Base-by-base conservation (phyloP, 805 yeast species). In the Kockiozyma suomiensis region DNA sequence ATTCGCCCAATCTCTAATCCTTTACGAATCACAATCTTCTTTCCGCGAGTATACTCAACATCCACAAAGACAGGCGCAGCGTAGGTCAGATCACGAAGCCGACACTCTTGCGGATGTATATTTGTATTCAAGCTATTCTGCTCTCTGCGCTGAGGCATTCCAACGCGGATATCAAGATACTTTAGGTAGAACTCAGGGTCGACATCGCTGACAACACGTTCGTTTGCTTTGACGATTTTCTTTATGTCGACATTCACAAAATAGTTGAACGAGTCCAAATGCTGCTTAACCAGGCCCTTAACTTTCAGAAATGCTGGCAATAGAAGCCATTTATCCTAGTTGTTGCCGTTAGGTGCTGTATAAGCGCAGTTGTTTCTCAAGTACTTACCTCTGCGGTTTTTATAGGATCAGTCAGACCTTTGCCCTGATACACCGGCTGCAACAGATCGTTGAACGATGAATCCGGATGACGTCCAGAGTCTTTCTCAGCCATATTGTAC, bases 41-140 rank as follows among this genome's bases (percentile, higher is more conserved):
- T 81, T 37, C 98, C 99, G 72, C 97, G 82, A 0, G 98, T 94
- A 72, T 94, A 94, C 72, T 94, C 99, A 25, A 94, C 97, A 76
- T 94, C 99, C 28, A 94, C 97, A 70, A 93, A 93, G 54, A 94
- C 81, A 35, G 98, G 97, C 25, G 97, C 90, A 3, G 97, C 90
- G 73, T 94, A 94, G 0, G 99, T 96, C 76, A 94, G 81, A 74
- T 94, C 94, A 77, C 99, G 86, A 66, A 94, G 81, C 70, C 99
- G 83, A 5, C 99, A 98, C 75, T 94, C 99, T 76, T 96, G 99
- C 1, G 99, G 99, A 2, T 76, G 70, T 55, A 77, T 75, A 30
- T 69, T 68, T 10, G 59, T 56, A 53, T 59, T 65, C 50, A 71
- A 65, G 47, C 74, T 69, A 61, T 73, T 71, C 50, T 67, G 67